Conservation (phyloP, 345 rosid genomes). For the Hirschfeldia incana region DNA sequence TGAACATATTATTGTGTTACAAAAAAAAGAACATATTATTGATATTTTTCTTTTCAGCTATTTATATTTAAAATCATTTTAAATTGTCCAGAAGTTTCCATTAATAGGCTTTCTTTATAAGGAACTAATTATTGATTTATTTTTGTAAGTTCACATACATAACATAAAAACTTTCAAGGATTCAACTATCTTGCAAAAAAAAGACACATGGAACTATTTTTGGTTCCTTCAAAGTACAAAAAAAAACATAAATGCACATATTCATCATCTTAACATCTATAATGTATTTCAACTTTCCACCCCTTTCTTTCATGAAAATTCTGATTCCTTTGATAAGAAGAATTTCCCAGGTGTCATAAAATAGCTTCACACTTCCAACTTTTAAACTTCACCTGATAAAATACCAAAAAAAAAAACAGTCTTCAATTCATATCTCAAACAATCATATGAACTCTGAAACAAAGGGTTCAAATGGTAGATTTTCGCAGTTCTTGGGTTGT, state of each 20-base stretch:
- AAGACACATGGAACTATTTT: conserved; percentile 13
- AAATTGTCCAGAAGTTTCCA: background rate
- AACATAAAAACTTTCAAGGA: background rate
- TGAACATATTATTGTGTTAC: background rate
- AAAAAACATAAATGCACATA: conserved; percentile 34
- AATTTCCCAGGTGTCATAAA: conserved; percentile 16
- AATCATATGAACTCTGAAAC: background rate
- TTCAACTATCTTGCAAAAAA: conserved; percentile 9
- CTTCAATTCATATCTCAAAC: background rate
- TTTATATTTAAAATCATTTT: background rate
- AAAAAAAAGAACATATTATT: no score
- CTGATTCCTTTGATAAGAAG: conserved; percentile 26
- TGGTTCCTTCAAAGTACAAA: background rate
- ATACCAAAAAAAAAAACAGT: background rate
- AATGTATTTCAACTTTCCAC: conserved; percentile 20
- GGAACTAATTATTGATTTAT: background rate
- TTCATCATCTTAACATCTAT: conserved; percentile 29
- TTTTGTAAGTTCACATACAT: conserved; percentile 15
- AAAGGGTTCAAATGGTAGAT: background rate
- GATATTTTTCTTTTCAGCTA: background rate
- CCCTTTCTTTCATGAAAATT: conserved; percentile 20
- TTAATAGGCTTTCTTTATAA: background rate
- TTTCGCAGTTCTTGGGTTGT: background rate
- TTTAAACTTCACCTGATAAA: conserved; percentile 27
- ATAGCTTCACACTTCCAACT: conserved; percentile 28